phyloP scores from a whole-genome alignment of 2,329 filamentous ascomycete species.

The Ophiostoma australiae region DNA sequence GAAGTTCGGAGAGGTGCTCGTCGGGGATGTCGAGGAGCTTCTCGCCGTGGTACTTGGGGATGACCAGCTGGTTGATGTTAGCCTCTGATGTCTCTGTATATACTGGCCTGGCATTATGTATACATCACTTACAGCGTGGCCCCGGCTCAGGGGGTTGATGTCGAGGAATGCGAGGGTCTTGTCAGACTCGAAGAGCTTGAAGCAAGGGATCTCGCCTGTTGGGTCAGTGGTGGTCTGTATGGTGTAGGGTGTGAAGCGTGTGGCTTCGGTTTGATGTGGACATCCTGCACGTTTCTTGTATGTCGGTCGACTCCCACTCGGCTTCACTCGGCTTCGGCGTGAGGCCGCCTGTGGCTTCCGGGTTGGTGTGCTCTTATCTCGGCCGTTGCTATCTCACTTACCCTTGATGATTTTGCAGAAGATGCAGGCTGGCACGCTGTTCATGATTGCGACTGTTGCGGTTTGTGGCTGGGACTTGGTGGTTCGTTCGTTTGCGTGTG shows the following conservation, averaged over 20 bases:
- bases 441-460: conserved; percentile 22
- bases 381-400: conserved; percentile 30
- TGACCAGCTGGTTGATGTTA: conserved; percentile 66
- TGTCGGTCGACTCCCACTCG: background rate
- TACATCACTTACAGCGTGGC: conserved; percentile 67
- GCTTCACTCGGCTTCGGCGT: background rate
- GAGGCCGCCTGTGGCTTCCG: background rate
- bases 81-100: background rate
- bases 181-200: conserved; percentile 94
- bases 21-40: conserved; percentile 93
- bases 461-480: background rate
- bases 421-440: conserved; percentile 67
- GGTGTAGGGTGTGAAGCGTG: background rate
- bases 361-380: background rate
- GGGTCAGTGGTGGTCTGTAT: background rate
- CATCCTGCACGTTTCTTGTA: background rate
- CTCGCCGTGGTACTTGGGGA: conserved; percentile 88
- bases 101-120: background rate
- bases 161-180: conserved; percentile 95
- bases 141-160: conserved; percentile 81
- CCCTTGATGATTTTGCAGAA: conserved; percentile 99
- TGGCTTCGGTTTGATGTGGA: background rate
- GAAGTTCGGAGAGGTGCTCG: conserved; percentile 73
- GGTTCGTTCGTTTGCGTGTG: background rate
- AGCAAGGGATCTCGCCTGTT: conserved; percentile 84